Evolutionary conservation across 345 rosid genomes (phyloP).

Genomic region (Eucalyptus lansdowneana): DNA sequence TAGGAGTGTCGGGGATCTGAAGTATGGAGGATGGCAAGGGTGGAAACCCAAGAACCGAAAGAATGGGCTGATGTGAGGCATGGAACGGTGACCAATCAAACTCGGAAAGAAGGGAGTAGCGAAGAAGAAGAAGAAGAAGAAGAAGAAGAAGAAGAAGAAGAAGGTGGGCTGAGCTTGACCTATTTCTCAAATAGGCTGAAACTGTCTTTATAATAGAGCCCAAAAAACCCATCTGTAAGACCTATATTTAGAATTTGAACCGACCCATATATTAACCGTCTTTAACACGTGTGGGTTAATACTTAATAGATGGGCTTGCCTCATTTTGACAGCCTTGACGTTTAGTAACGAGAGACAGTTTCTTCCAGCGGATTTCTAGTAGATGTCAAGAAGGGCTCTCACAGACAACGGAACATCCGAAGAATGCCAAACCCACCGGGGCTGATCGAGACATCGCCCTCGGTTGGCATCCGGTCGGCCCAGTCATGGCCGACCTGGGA

Average conservation of each 20-base stretch:
- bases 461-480: constrained; percentile 40
- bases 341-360: not conserved
- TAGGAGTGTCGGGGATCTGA: not conserved
- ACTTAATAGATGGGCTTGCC: not conserved
- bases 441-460: constrained; percentile 82
- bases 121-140: not conserved
- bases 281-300: not conserved
- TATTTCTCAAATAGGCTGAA: not conserved
- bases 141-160: not conserved
- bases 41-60: not conserved
- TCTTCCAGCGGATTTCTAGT: constrained; percentile 25
- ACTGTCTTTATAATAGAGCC: not conserved
- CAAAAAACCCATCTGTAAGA: not conserved
- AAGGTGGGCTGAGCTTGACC: not conserved
- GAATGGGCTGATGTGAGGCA: not conserved
- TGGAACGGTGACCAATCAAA: not conserved
- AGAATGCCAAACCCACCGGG: constrained; percentile 90
- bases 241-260: not conserved
- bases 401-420: constrained; percentile 65
- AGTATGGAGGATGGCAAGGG: not conserved
- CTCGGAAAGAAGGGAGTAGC: not conserved
- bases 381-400: constrained; percentile 52
- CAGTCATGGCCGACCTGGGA: constrained; percentile 52
- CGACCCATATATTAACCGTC: not conserved
- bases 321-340: constrained; percentile 7